Conservation (phyloP, 2,329 filamentous ascomycete genomes). For the Chaetomium sp. region DNA sequence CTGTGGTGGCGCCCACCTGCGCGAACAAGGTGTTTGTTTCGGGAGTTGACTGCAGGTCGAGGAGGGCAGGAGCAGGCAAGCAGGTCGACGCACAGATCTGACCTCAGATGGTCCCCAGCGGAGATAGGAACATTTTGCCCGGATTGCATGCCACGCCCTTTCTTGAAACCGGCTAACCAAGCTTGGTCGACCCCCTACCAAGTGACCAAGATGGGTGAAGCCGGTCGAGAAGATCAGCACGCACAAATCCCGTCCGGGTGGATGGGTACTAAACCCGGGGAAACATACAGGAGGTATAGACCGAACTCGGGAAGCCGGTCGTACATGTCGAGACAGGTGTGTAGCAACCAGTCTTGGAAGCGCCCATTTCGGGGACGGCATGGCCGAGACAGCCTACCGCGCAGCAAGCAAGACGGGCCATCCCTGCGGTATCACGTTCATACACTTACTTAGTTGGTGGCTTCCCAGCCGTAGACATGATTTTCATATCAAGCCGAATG, state of each 20-base stretch:
- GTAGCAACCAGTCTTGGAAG: conserved; percentile 4
- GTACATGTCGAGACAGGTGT: conserved; percentile 12
- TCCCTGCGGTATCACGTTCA: conserved; percentile 8
- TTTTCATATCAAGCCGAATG: neutral
- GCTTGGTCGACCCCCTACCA: neutral
- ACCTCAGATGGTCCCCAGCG: neutral
- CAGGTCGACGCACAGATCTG: neutral
- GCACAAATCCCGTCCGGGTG: neutral
- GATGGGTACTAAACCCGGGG: conserved; percentile 20
- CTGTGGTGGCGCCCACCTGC: neutral
- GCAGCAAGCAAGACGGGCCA: conserved; percentile 9
- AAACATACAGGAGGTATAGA: neutral
- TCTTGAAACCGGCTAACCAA: neutral
- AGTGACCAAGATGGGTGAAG: neutral
- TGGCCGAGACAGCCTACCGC: conserved; percentile 9
- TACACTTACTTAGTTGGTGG: neutral
- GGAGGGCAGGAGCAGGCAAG: neutral
- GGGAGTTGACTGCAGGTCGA: conserved; percentile 7
- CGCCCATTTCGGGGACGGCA: neutral
- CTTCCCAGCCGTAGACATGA: neutral
- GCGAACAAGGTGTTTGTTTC: neutral
- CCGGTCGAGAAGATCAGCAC: neutral
- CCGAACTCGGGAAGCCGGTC: neutral
- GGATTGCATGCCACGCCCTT: neutral
- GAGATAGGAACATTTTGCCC: neutral